Percentiles rank a stretch among this genome's conserved stretches.
Conservation (phyloP, 1,284 basidiomycete species). For the Athelia psychrophila region DNA sequence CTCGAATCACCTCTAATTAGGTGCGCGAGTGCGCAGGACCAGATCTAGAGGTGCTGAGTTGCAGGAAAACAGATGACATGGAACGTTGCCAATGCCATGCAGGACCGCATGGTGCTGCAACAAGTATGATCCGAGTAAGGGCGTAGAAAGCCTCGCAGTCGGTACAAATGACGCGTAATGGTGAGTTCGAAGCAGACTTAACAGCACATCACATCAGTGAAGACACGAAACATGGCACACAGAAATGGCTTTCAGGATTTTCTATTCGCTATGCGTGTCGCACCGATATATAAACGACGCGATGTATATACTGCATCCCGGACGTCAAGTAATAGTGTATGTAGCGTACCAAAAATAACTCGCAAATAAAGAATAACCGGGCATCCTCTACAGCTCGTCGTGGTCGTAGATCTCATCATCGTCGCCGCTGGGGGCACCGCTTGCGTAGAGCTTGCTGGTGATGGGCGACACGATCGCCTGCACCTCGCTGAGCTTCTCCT, state of each 20-base stretch:
- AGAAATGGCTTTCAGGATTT: background rate
- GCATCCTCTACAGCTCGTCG: constrained; percentile 58
- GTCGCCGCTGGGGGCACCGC: constrained; percentile 36
- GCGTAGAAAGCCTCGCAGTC: too few species aligned
- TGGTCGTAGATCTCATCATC: constrained; percentile 60
- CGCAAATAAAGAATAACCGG: background rate
- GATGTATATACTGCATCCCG: background rate
- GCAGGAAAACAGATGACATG: too few species aligned
- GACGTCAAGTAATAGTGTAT: background rate
- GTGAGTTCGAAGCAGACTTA: too few species aligned
- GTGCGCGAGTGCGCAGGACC: too few species aligned
- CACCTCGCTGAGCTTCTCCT: constrained; percentile 83
- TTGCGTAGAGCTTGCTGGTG: constrained; percentile 77
- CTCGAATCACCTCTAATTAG: too few species aligned
- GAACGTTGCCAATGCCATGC: too few species aligned
- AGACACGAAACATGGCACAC: too few species aligned
- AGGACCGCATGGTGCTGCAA: too few species aligned
- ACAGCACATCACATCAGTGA: too few species aligned
- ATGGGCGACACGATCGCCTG: constrained; percentile 74
- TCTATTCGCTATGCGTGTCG: background rate
- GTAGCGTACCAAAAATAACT: background rate
- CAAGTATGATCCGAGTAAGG: too few species aligned
- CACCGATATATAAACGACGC: background rate
- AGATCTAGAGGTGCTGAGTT: too few species aligned
- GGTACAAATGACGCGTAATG: too few species aligned